phyloP scores from a whole-genome alignment of 495 filamentous ascomycete genomes.

The Chaetomidium leptoderma region DNA sequence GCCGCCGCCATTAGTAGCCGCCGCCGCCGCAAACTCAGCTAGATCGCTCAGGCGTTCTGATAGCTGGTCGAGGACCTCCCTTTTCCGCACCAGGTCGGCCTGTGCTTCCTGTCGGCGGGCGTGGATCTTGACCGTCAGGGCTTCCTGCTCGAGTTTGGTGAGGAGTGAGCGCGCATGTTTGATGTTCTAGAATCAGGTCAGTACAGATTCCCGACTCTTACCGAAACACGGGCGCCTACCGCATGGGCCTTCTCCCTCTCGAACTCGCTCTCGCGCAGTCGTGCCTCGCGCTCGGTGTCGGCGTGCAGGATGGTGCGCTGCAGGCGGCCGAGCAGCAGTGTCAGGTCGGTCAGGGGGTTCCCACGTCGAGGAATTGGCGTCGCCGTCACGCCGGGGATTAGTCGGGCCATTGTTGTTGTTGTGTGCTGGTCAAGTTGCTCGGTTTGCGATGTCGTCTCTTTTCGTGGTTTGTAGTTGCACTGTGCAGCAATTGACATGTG shows the following conservation, averaged over 20 bases:
- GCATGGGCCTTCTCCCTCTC: constrained; percentile 64
- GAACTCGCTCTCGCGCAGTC: constrained; percentile 59
- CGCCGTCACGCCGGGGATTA: constrained; percentile 22
- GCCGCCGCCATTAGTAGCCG: constrained; percentile 16
- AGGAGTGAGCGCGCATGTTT: constrained; percentile 75
- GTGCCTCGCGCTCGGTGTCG: constrained; percentile 52
- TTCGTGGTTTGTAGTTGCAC: constrained; percentile 1
- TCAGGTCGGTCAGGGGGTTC: constrained; percentile 52
- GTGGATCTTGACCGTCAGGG: constrained; percentile 58
- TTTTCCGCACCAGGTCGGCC: constrained; percentile 59
- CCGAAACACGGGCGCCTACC: constrained; percentile 42
- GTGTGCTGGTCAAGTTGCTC: not conserved
- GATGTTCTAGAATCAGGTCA: constrained; percentile 57
- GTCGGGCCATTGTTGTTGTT: constrained; percentile 27
- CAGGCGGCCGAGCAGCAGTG: constrained; percentile 68
- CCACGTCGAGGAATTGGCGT: constrained; percentile 12
- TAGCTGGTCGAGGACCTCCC: constrained; percentile 53
- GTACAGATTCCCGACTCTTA: not conserved
- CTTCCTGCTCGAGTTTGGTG: constrained; percentile 69
- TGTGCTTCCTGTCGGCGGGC: constrained; percentile 63
- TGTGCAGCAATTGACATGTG: constrained; percentile 18
- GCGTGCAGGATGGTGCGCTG: constrained; percentile 68
- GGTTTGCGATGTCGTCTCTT: not conserved
- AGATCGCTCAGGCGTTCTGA: constrained; percentile 60
- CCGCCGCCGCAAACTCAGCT: constrained; percentile 50